phyloP scores from a whole-genome alignment of 1,284 basidiomycete genomes.

The Ustilago nuda region DNA sequence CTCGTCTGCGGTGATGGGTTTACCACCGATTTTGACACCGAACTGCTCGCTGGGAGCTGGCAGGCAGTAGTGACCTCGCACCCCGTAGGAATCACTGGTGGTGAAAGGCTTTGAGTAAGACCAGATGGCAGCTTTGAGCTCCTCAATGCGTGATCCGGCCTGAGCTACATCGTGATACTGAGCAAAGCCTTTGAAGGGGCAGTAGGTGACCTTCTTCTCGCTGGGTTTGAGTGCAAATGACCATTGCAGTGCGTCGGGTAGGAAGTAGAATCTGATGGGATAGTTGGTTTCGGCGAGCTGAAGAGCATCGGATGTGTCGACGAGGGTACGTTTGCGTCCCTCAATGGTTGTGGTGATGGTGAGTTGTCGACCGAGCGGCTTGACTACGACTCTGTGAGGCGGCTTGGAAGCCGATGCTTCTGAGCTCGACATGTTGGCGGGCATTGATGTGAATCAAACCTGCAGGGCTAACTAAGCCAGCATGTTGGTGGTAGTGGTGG shows the following conservation, averaged over 20 bases:
- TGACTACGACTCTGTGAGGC: constrained; percentile 32
- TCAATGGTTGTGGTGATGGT: constrained; percentile 33
- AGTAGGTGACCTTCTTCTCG: constrained; percentile 38
- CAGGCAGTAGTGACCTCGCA: constrained; percentile 39
- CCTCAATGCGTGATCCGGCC: constrained; percentile 19
- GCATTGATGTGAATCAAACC: not conserved
- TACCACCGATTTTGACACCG: constrained; percentile 31
- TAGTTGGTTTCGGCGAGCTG: constrained; percentile 47
- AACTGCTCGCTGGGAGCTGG: constrained; percentile 28
- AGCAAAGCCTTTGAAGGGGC: constrained; percentile 50
- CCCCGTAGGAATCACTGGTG: constrained; percentile 29
- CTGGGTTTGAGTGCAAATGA: constrained; percentile 33
- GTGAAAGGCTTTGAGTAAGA: constrained; percentile 36
- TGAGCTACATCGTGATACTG: constrained; percentile 34
- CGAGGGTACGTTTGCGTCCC: constrained; percentile 29
- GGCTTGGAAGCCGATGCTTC: constrained; percentile 30
- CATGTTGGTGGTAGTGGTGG: not conserved
- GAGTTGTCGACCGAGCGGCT: constrained; percentile 27
- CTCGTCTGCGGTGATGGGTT: constrained; percentile 12
- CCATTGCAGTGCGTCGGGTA: constrained; percentile 31
- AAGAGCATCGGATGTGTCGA: constrained; percentile 32
- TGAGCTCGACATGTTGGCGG: constrained; percentile 19
- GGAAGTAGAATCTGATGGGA: constrained; percentile 45
- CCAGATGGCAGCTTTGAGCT: constrained; percentile 43
- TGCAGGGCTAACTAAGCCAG: not conserved